A percentile compares a stretch with the other conserved stretches of the same genome.
phyloP scores from a whole-genome alignment of 495 filamentous ascomycete species.

The Lasiosphaeria hispida region DNA sequence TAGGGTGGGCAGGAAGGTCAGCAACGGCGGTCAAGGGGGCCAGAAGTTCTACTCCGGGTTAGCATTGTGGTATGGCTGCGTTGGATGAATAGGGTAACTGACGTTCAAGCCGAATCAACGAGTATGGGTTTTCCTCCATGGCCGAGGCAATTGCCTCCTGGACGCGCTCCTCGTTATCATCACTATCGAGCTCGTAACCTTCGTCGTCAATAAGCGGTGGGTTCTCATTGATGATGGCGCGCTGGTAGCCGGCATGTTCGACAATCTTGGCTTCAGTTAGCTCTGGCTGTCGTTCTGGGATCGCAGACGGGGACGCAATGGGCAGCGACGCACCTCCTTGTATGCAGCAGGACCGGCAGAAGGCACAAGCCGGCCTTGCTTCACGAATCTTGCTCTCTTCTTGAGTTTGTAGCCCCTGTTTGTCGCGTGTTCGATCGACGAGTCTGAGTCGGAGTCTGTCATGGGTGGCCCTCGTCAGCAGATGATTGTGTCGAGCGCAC shows the following conservation, averaged over 20 bases:
- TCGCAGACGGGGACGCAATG: neutral
- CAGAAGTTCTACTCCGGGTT: conserved; percentile 62
- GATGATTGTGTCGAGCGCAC: too few relatives aligned
- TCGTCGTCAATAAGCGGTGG: conserved; percentile 76
- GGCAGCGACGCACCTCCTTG: conserved; percentile 63
- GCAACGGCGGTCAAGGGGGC: conserved; percentile 83
- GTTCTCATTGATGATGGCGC: conserved; percentile 80
- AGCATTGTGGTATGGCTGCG: neutral
- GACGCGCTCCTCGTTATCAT: conserved; percentile 66
- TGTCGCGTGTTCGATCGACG: conserved; percentile 71
- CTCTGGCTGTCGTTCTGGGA: neutral
- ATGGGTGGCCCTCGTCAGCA: conserved; percentile 4
- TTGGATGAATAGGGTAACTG: conserved; percentile 30
- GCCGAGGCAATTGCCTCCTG: conserved; percentile 64
- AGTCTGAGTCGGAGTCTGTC: conserved; percentile 82
- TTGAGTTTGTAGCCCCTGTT: conserved; percentile 93
- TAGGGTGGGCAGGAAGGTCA: conserved; percentile 80
- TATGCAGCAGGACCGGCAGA: conserved; percentile 72
- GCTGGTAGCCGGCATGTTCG: conserved; percentile 78
- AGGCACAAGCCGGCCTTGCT: conserved; percentile 69
- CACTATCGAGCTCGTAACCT: conserved; percentile 79
- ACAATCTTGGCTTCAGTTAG: conserved; percentile 56
- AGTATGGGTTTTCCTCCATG: conserved; percentile 79
- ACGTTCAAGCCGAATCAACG: conserved; percentile 81
- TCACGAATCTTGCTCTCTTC: conserved; percentile 74